phyloP scores from a whole-genome alignment of 169 alveolate species.

The Toxoplasma gondii region DNA sequence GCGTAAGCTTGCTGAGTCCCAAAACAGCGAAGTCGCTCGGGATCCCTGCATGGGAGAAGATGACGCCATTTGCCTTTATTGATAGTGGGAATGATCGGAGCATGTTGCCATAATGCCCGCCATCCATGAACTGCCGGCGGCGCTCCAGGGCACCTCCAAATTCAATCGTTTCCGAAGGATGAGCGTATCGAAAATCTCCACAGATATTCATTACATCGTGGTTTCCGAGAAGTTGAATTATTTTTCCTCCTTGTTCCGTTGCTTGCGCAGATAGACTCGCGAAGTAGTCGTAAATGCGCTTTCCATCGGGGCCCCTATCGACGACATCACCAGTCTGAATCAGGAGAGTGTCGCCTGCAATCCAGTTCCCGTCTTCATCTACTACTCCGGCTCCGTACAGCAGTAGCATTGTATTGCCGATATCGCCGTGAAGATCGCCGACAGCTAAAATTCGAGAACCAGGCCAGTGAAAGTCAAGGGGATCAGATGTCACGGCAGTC shows the following conservation, averaged over 20 bases:
- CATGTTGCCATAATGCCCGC: constrained; percentile 5
- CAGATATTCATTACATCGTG: constrained; percentile 75
- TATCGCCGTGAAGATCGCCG: constrained; percentile 64
- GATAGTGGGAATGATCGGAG: constrained; percentile 7
- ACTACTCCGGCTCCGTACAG: constrained; percentile 39
- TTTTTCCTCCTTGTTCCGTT: constrained; percentile 52
- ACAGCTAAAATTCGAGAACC: constrained; percentile 45
- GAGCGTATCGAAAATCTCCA: constrained; percentile 67
- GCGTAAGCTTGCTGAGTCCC: not conserved
- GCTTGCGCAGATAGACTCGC: constrained; percentile 65
- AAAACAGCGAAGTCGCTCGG: not conserved
- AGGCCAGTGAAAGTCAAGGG: constrained; percentile 8
- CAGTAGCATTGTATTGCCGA: constrained; percentile 41
- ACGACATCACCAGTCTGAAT: constrained; percentile 75
- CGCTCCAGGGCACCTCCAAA: constrained; percentile 30
- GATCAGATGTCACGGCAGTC: not conserved
- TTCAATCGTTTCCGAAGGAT: constrained; percentile 7
- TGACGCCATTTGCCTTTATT: constrained; percentile 18
- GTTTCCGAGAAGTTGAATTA: constrained; percentile 73
- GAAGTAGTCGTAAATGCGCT: constrained; percentile 62
- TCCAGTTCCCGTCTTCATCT: constrained; percentile 17
- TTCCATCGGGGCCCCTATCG: constrained; percentile 74
- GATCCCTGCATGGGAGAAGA: constrained; percentile 45
- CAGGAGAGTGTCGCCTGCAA: constrained; percentile 52
- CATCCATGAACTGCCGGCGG: constrained; percentile 10